Evolutionary conservation across 805 yeast species (phyloP).

Genomic region (Ascoidea tarda): DNA sequence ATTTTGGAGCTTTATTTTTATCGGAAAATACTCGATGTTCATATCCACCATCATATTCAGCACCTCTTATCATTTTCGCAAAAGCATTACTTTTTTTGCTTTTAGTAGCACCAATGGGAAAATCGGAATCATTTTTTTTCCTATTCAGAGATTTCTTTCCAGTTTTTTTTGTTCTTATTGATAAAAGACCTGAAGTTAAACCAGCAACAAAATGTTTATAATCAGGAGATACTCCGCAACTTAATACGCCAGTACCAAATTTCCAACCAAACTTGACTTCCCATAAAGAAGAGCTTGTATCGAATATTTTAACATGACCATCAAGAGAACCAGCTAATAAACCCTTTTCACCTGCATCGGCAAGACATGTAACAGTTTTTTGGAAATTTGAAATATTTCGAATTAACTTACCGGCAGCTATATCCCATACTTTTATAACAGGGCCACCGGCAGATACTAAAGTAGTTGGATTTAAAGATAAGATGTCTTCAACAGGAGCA

Average conservation of each 20-base stretch:
- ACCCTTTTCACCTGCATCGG: conserved; percentile 62
- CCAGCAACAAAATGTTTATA: conserved; percentile 86
- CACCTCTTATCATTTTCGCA: conserved; percentile 77
- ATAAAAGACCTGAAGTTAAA: conserved; percentile 73
- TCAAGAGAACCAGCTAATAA: conserved; percentile 88
- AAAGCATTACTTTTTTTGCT: conserved; percentile 43
- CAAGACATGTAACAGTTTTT: conserved; percentile 81
- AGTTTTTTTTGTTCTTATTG: conserved; percentile 78
- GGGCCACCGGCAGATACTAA: conserved; percentile 75
- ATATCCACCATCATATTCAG: conserved; percentile 81
- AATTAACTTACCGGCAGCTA: conserved; percentile 50
- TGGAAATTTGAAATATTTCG: conserved; percentile 76
- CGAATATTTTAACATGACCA: conserved; percentile 95
- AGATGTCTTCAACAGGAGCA: conserved; percentile 75
- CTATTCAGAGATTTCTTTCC: conserved; percentile 27
- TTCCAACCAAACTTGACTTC: conserved; percentile 95
- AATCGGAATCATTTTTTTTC: conserved; percentile 19
- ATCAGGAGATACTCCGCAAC: conserved; percentile 82
- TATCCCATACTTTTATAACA: conserved; percentile 80
- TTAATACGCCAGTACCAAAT: conserved; percentile 83
- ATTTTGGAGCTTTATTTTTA: conserved; percentile 39
- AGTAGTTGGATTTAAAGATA: conserved; percentile 63
- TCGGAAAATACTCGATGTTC: conserved; percentile 63
- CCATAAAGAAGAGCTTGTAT: conserved; percentile 57
- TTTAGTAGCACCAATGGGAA: conserved; percentile 7